Evolutionary conservation across 495 filamentous ascomycete genomes (phyloP), one percentile per base, ranked within the genome.

Genomic region (Peziza echinospora): DNA sequence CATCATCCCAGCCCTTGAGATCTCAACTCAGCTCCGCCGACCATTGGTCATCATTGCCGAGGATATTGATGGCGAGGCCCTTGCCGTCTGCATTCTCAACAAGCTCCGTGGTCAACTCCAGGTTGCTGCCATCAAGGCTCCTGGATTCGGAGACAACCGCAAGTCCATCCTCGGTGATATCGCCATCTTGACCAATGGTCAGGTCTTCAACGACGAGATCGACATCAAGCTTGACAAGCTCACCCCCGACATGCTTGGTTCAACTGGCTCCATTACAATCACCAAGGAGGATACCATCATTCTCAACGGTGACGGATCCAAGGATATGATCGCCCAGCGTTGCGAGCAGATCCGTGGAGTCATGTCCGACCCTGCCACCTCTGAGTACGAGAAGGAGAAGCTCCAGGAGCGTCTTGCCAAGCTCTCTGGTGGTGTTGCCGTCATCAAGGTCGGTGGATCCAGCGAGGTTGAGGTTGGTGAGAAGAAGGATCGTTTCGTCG

Each of bases 321-420:
- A 96, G 72, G 89, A 97, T 60, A 65, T 72, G 46, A 89, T 97
- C 59, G 69, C 80, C 51, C 84, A 94, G 70, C 81, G 89, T 59
- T 96, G 87, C 67, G 89, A 97, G 67, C 89, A 96, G 69, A 97
- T 97, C 69, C 87, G 89, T 58, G 85, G 84, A 53, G 84, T 93
- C 65, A 93, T 94, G 77, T 71, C 66, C 52, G 89, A 96, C 70
- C 77, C 89, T 24, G 74, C 72, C 50, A 96, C 89, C 50, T 92
- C 84, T 50, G 91, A 96, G 57, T 96, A 97, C 68, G 89, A 97
- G 75, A 94, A 93, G 72, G 89, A 97, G 78, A 97, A 97, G 76
- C 81, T 97, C 47, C 89, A 96, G 67, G 89, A 97, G 70, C 89
- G 89, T 68, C 82, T 96, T 44, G 89, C 89, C 55, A 97, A 97